Conservation (phyloP, 2,329 filamentous ascomycete genomes). For the Ploettnerulaceae sp. region DNA sequence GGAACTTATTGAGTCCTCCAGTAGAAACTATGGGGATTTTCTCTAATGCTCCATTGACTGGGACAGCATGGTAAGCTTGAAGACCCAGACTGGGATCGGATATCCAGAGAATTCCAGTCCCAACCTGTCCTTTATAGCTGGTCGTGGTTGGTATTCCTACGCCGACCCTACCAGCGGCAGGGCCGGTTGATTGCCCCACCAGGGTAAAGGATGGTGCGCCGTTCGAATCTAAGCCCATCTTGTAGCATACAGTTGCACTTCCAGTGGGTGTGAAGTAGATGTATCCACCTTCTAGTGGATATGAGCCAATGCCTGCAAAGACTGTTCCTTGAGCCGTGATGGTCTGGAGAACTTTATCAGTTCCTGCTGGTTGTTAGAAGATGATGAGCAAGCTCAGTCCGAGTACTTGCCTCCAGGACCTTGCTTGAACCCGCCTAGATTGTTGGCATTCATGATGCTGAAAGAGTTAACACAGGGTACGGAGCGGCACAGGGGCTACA, state of each 20-base stretch:
- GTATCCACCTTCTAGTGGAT: slow-evolving; percentile 45
- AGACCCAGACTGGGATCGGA: slow-evolving; percentile 38
- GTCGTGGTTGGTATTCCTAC: slow-evolving; percentile 37
- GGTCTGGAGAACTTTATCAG: slow-evolving; percentile 42
- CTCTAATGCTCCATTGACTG: slow-evolving; percentile 35
- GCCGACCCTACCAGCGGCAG: slow-evolving; percentile 31
- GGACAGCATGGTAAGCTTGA: slow-evolving; percentile 38
- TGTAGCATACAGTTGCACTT: slow-evolving; percentile 32
- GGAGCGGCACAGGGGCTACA: background rate
- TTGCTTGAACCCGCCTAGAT: slow-evolving; percentile 33
- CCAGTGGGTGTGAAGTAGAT: slow-evolving; percentile 41
- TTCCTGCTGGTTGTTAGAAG: slow-evolving; percentile 26
- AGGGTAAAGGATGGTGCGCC: slow-evolving; percentile 36
- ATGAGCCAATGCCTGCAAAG: slow-evolving; percentile 44
- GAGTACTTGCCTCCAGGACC: too few species aligned
- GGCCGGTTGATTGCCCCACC: slow-evolving; percentile 28
- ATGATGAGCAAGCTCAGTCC: too few species aligned
- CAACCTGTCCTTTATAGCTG: slow-evolving; percentile 35
- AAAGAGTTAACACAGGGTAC: background rate
- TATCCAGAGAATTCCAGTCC: slow-evolving; percentile 40
- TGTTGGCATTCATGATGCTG: slow-evolving; percentile 35
- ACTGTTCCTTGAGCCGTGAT: slow-evolving; percentile 43
- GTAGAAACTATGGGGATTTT: slow-evolving; percentile 32
- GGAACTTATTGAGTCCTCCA: slow-evolving; percentile 38
- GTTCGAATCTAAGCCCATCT: slow-evolving; percentile 32